A percentile compares a stretch with the other conserved stretches of the same genome.
Conservation (phyloP, 176 grass and related monocot genomes). For the Avena atlantica region DNA sequence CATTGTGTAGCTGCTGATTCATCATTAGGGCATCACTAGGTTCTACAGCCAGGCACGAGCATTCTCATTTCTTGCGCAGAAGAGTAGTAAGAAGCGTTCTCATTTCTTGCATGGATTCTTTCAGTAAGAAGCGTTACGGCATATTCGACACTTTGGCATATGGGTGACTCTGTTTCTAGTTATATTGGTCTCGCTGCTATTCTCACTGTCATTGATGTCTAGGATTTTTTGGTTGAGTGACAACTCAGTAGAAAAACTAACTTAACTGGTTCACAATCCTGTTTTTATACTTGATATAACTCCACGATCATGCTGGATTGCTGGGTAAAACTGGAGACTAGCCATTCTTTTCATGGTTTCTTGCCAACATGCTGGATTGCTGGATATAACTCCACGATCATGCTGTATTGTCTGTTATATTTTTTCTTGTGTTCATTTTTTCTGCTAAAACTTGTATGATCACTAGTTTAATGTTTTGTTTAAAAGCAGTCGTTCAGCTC, state of each 20-base stretch:
- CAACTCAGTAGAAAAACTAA: neutral
- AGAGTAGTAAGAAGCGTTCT: neutral
- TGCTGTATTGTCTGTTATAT: neutral
- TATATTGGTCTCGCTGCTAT: slow-evolving; percentile 14
- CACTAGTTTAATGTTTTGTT: neutral
- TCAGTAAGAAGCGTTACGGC: neutral
- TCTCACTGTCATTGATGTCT: neutral
- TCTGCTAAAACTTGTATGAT: slow-evolving; percentile 10
- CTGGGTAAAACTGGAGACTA: slow-evolving; percentile 16
- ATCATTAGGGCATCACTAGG: neutral
- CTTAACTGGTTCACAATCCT: neutral
- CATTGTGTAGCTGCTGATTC: neutral
- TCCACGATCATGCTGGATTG: neutral
- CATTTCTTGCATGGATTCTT: slow-evolving; percentile 1
- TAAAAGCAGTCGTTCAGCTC: neutral
- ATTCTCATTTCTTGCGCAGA: neutral
- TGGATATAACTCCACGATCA: neutral
- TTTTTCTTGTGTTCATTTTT: neutral
- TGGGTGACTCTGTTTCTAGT: neutral
- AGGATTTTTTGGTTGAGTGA: neutral
- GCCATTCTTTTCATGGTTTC: slow-evolving; percentile 22
- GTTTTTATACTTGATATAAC: neutral
- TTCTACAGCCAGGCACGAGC: neutral
- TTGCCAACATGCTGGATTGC: neutral
- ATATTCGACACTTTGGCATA: slow-evolving; percentile 14